Conservation (phyloP, 2,329 filamentous ascomycete species). For the Ampelomyces quisqualis region DNA sequence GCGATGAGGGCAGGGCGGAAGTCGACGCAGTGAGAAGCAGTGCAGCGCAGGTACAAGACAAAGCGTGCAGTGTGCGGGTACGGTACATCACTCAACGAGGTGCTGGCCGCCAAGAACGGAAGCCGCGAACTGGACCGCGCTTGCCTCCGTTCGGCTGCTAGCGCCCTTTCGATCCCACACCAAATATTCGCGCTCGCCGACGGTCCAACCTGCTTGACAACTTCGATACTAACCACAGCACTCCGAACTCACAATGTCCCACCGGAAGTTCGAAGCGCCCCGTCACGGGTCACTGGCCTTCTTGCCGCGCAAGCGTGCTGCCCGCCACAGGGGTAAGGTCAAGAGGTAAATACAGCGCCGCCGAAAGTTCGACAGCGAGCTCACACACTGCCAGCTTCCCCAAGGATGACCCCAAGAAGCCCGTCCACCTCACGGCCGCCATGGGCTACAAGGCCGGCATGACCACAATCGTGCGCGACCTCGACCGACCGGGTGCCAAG, state of each 20-base stretch:
- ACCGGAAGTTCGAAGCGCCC: slow-evolving; percentile 79
- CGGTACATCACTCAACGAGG: slow-evolving; percentile 18
- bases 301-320: slow-evolving; percentile 74
- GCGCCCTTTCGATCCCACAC: not conserved
- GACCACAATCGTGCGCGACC: slow-evolving; percentile 98
- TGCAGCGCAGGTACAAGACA: slow-evolving; percentile 28
- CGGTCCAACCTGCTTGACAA: slow-evolving; percentile 20
- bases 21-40: slow-evolving; percentile 17
- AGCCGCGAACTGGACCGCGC: too few relatives aligned
- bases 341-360: slow-evolving; percentile 73
- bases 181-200: slow-evolving; percentile 10
- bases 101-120: slow-evolving; percentile 9
- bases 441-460: slow-evolving; percentile 99
- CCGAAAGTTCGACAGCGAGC: slow-evolving; percentile 21
- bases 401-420: slow-evolving; percentile 99
- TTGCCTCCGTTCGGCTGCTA: not conserved
- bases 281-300: slow-evolving; percentile 76
- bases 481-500: slow-evolving; percentile 99
- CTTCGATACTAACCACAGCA: slow-evolving; percentile 42
- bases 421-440: slow-evolving; percentile 94
- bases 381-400: slow-evolving; percentile 70
- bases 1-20: slow-evolving; percentile 17
- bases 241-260: slow-evolving; percentile 51
- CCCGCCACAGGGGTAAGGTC: slow-evolving; percentile 94
- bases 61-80: slow-evolving; percentile 20